Evolutionary conservation across 202 grass and related monocot genomes (phyloP), one percentile per base, ranked within the genome.

Genomic region (Saccharum hybrid): DNA sequence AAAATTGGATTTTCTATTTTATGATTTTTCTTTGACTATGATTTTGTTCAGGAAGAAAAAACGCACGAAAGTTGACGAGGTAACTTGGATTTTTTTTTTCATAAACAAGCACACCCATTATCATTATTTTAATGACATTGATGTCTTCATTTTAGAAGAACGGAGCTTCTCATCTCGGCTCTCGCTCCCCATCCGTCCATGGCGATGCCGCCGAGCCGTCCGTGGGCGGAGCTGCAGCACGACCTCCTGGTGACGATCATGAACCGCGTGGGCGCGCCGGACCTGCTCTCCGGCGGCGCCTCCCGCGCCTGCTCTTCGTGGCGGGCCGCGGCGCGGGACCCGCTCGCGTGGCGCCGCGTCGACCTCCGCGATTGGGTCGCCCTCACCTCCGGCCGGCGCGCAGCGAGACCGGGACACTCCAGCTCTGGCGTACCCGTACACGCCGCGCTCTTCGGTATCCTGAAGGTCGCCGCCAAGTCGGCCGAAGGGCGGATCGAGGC

Each of bases 201-300:
- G 87, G 82, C 82, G 78, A 76, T 60, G 65, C 66, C 78, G 72
- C 56, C 87, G 72, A 28, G 60, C 42, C 83, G 83, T 18, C 51
- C 67, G 21, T 92, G 90, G 86, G 85, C 76, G 74, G 90, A 92
- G 83, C 61, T 92, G 66, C 82, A 68, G 56, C 82, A 92, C 79
- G 86, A 89, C 65, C 86, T 92, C 41, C 90, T 92, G 10, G 87
- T 77, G 57, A 0, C 46, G 72, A 89, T 89, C 67, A 85, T 89
- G 78, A 37, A 56, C 36, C 82, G 72, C 31, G 78, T 89, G 62
- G 79, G 83, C 21, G 38, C 68, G 4, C 74, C 68, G 33, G 90
- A 66, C 18, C 83, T 92, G 16, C 75, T 89, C 19, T 78, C 36
- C 14, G 90, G 90, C 14, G 78, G 82, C 16, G 79, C 77, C n/a